Evolutionary conservation across 2,329 filamentous ascomycete species (phyloP).

Genomic region (Aspergillus sp.): DNA sequence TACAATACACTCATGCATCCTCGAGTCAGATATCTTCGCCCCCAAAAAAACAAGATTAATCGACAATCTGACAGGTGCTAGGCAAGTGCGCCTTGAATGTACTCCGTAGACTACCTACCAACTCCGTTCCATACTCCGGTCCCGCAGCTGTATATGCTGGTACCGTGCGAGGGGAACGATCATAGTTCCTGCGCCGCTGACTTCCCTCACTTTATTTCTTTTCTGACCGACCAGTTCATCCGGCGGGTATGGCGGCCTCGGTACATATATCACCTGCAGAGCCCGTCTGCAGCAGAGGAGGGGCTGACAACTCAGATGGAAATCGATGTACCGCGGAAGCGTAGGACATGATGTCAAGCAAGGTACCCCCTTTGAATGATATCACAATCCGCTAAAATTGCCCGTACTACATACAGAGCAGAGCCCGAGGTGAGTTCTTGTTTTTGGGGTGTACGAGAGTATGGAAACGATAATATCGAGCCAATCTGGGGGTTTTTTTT

Average conservation of each 20-base stretch:
- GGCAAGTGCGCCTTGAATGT: neutral
- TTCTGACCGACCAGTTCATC: slow-evolving; percentile 1
- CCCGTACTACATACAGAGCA: neutral
- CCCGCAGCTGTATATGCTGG: neutral
- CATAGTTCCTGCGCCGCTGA: slow-evolving; percentile 1
- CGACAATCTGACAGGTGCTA: neutral
- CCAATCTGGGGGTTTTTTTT: neutral
- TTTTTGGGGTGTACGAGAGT: neutral
- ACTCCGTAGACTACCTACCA: neutral
- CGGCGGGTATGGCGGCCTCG: slow-evolving; percentile 7
- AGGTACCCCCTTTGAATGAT: slow-evolving; percentile 4
- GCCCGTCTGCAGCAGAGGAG: slow-evolving; percentile 4
- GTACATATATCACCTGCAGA: slow-evolving; percentile 13
- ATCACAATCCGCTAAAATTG: neutral
- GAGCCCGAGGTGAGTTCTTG: neutral
- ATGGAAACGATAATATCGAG: neutral
- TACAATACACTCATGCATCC: too few relatives aligned
- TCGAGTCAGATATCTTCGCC: neutral
- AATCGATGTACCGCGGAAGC: neutral
- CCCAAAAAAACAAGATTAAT: neutral
- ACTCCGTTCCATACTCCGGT: neutral
- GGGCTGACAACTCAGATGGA: neutral
- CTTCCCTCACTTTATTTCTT: neutral
- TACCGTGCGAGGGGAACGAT: neutral
- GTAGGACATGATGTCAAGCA: neutral